Percentiles rank a stretch among this genome's conserved stretches.
phyloP scores from a whole-genome alignment of 345 rosid species.

The Eucalyptus guilfoylei region DNA sequence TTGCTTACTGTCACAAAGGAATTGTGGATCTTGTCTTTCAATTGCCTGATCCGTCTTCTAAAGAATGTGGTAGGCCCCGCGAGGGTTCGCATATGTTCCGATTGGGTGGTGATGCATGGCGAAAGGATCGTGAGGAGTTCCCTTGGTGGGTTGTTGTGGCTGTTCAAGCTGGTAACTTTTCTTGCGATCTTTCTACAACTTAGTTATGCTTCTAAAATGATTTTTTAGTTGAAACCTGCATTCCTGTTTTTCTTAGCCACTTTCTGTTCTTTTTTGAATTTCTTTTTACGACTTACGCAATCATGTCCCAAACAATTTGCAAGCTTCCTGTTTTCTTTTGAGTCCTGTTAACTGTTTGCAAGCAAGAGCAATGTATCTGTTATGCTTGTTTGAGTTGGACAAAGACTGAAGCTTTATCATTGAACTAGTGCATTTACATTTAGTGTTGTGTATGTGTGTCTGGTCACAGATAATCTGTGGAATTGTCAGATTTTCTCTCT shows the following conservation, averaged over 20 bases:
- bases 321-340: neutral
- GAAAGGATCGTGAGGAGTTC: neutral
- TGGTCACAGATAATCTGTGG: neutral
- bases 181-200: neutral
- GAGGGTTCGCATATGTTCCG: neutral
- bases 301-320: neutral
- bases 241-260: neutral
- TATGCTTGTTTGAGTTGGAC: neutral
- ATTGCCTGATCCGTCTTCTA: neutral
- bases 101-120: neutral
- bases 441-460: neutral
- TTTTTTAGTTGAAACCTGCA: neutral
- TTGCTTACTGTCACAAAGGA: neutral
- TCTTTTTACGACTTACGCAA: neutral
- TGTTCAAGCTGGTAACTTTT: neutral
- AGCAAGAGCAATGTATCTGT: neutral
- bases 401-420: neutral
- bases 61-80: neutral
- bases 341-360: neutral
- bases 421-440: neutral
- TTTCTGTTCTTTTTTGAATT: neutral
- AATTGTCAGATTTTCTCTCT: neutral
- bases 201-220: neutral
- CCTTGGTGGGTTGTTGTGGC: neutral
- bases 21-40: neutral